Evolutionary conservation across 257 asterid genomes (phyloP).

Genomic region (Scutellaria baicalensis): DNA sequence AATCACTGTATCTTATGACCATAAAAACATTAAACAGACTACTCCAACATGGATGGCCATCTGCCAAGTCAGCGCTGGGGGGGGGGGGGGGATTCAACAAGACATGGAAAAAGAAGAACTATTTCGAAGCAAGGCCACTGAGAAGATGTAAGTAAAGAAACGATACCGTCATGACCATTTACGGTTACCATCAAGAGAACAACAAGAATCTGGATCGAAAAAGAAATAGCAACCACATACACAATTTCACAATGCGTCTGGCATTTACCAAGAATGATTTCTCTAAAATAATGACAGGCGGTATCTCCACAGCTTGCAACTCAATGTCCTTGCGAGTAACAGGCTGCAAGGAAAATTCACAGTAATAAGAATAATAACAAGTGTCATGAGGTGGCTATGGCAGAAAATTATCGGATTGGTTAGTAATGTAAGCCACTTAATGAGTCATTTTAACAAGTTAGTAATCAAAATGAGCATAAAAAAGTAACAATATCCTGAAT

Average conservation of each 20-base stretch:
- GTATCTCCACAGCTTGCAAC: conserved; percentile 67
- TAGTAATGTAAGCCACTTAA: not conserved
- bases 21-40: not conserved
- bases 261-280: conserved; percentile 74
- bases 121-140: conserved; percentile 11
- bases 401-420: not conserved
- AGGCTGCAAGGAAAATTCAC: conserved; percentile 46
- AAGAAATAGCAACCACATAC: conserved; percentile 4
- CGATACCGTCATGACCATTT: not conserved
- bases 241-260: conserved; percentile 6
- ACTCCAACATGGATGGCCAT: not conserved
- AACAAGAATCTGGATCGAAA: not conserved
- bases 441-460: not conserved
- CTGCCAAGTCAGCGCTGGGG: not conserved
- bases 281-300: conserved; percentile 64
- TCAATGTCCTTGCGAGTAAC: conserved; percentile 73
- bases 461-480: not conserved
- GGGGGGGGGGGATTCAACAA: not conserved
- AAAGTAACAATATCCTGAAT: conserved; percentile 3
- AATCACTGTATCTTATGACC: not conserved
- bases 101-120: not conserved
- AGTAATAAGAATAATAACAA: not conserved
- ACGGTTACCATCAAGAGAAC: not conserved
- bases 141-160: not conserved
- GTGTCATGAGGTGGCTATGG: not conserved